These are phyloP conservation scores for Furculomyces boomerangus DNA, from an alignment of 371 early-diverging fungal species.

Conservation along the genomic window DNA sequence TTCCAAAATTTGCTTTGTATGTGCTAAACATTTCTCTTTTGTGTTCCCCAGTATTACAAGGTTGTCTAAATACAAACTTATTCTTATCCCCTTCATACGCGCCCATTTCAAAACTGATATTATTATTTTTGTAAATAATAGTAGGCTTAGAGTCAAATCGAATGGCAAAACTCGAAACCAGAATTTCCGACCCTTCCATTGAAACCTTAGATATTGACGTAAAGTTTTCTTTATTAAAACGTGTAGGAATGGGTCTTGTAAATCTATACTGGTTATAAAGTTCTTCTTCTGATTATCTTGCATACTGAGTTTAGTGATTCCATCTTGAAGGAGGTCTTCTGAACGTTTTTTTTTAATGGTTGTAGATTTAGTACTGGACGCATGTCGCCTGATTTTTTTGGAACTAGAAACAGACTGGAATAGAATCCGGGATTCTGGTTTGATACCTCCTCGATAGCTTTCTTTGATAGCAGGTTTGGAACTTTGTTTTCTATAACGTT, in stretches of 20 bases:
- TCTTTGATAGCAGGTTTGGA: neutral
- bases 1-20: constrained; percentile 8
- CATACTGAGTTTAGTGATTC: constrained; percentile 16
- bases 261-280: constrained; percentile 14
- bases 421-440: neutral
- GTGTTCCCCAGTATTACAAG: constrained; percentile 9
- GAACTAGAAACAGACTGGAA: constrained; percentile 2
- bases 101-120: constrained; percentile 17
- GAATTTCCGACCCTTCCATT: constrained; percentile 25
- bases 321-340: constrained; percentile 8
- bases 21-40: neutral
- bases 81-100: constrained; percentile 14
- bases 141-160: constrained; percentile 25
- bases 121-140: constrained; percentile 25
- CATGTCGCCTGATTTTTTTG: constrained; percentile 2
- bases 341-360: constrained; percentile 17
- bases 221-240: constrained; percentile 17
- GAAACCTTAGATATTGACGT: constrained; percentile 22
- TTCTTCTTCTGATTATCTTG: constrained; percentile 11
- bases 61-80: constrained; percentile 23
- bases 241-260: constrained; percentile 20
- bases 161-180: constrained; percentile 26
- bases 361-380: constrained; percentile 18
- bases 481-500: neutral
- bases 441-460: neutral